Evolutionary conservation across 805 yeast species (phyloP).

Genomic region (Metschnikowia colocasiae): DNA sequence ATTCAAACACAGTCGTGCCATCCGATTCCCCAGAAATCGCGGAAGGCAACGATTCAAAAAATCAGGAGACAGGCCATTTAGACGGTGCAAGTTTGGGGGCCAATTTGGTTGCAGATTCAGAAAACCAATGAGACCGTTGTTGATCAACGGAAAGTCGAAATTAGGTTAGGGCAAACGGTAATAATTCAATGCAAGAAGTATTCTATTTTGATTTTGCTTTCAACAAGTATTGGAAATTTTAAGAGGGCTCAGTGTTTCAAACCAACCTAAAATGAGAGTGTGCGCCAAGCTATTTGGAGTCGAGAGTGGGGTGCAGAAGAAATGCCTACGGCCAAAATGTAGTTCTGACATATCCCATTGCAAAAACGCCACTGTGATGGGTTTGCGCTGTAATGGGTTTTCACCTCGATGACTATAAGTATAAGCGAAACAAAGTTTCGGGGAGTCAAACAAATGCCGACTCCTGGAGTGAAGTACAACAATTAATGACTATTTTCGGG

Average conservation of each 20-base stretch:
- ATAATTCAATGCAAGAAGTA: background rate
- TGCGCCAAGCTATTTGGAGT: conserved; percentile 1
- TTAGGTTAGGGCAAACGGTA: background rate
- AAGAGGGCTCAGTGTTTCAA: background rate
- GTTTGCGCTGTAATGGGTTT: no score
- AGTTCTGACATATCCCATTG: background rate
- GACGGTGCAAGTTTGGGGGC: background rate
- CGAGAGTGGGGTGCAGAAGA: background rate
- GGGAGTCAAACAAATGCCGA: background rate
- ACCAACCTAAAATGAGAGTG: background rate
- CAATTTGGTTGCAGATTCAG: background rate
- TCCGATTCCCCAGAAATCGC: background rate
- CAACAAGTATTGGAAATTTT: background rate
- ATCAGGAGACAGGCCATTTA: background rate
- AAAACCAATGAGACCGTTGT: background rate
- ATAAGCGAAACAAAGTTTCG: background rate
- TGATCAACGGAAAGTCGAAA: background rate
- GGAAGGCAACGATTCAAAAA: background rate
- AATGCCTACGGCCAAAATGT: background rate
- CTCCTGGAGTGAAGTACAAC: background rate
- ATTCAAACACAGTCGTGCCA: background rate
- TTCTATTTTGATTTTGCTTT: background rate
- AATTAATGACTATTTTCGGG: background rate
- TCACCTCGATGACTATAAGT: background rate
- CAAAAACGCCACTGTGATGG: background rate